Percentiles rank a stretch among this genome's conserved stretches.
These are phyloP conservation scores for Colletotrichum theobromicola DNA, from an alignment of 2,329 filamentous ascomycete genomes.

Conservation along the genomic window DNA sequence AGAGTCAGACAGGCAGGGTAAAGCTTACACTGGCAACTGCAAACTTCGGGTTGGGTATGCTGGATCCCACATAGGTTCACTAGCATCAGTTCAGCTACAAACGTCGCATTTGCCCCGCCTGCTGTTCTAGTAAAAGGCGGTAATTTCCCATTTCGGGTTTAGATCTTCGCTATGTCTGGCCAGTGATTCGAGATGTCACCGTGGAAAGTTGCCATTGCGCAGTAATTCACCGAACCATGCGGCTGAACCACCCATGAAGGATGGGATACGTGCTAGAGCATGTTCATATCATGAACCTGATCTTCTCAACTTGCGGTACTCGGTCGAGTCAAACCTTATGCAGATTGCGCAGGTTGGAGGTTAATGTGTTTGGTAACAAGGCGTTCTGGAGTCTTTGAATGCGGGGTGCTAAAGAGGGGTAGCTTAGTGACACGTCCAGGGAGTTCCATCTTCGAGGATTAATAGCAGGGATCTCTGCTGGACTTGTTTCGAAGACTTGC, in stretches of 20 bases:
- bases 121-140: background rate
- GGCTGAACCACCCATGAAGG: background rate
- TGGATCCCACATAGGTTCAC: background rate
- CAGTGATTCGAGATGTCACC: background rate
- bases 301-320: background rate
- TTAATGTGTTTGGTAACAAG: background rate
- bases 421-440: background rate
- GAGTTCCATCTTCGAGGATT: background rate
- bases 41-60: background rate
- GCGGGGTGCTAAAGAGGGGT: background rate
- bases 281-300: background rate
- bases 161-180: background rate
- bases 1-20: background rate
- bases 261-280: background rate
- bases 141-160: background rate
- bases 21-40: background rate
- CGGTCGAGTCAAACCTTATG: background rate
- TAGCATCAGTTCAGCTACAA: background rate
- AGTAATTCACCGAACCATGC: background rate
- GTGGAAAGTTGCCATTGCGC: background rate
- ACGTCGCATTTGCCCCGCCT: background rate
- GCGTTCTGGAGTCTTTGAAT: background rate
- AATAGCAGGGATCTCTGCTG: background rate
- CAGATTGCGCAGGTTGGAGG: background rate
- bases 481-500: background rate